Conservation (phyloP, 2,329 filamentous ascomycete genomes). For the Paecilomyces niveus region DNA sequence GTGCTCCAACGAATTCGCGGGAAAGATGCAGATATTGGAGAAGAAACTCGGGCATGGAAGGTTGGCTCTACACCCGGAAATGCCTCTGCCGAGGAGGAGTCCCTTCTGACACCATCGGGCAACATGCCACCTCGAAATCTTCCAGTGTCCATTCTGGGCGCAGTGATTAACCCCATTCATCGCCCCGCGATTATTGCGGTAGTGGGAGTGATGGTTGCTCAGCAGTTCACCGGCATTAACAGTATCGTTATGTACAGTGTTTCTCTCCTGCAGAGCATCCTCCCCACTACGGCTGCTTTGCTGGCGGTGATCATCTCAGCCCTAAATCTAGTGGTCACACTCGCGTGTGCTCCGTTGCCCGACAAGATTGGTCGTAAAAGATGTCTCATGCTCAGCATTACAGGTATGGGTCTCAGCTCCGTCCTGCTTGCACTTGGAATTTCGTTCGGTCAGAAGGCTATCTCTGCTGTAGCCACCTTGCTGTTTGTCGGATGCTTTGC, state of each 20-base stretch:
- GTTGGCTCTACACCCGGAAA: slow-evolving; percentile 20
- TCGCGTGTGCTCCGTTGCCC: slow-evolving; percentile 72
- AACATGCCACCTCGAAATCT: slow-evolving; percentile 59
- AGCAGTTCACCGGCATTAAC: slow-evolving; percentile 92
- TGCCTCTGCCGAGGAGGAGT: slow-evolving; percentile 58
- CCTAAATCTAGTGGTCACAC: slow-evolving; percentile 78
- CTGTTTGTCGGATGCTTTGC: slow-evolving; percentile 86
- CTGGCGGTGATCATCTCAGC: slow-evolving; percentile 82
- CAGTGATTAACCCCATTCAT: slow-evolving; percentile 60
- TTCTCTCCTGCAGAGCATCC: slow-evolving; percentile 70
- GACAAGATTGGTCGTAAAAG: slow-evolving; percentile 83
- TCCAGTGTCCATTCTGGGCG: slow-evolving; percentile 58
- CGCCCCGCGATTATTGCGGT: slow-evolving; percentile 73
- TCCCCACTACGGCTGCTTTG: slow-evolving; percentile 73
- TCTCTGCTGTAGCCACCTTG: slow-evolving; percentile 76
- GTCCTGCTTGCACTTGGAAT: slow-evolving; percentile 76
- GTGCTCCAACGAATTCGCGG: slow-evolving; percentile 73
- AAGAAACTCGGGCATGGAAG: slow-evolving; percentile 62
- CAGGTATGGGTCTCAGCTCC: slow-evolving; percentile 75
- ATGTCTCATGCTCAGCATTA: slow-evolving; percentile 73
- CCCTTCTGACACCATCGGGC: slow-evolving; percentile 57
- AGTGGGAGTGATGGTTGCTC: slow-evolving; percentile 82
- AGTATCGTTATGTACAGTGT: slow-evolving; percentile 99
- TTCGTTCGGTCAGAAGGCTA: slow-evolving; percentile 59
- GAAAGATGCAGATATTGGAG: slow-evolving; percentile 57